These are phyloP conservation scores for Suillus lakei DNA, from an alignment of 768 basidiomycete species.

Conservation along the genomic window DNA sequence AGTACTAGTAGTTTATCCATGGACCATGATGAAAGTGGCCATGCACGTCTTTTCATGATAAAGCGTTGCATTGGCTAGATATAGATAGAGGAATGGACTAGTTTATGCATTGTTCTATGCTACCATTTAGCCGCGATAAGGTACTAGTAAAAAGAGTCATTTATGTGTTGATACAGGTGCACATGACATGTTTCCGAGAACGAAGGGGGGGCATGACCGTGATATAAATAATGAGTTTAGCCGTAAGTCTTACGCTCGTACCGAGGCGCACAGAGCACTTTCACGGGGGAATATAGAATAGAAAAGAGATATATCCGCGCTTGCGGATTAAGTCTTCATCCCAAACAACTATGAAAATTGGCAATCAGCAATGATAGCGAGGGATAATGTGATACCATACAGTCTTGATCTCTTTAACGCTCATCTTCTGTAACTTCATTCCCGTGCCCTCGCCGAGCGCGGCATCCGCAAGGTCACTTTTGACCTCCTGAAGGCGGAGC, in stretches of 20 bases:
- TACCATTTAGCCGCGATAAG: neutral
- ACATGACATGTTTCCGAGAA: neutral
- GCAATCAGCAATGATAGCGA: neutral
- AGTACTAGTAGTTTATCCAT: neutral
- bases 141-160: neutral
- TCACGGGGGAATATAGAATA: neutral
- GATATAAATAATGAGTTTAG: neutral
- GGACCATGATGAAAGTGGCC: neutral
- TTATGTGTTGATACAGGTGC: neutral
- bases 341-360: conserved; percentile 29
- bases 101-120: neutral
- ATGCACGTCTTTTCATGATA: neutral
- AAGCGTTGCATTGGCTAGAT: neutral
- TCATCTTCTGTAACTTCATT: conserved; percentile 63
- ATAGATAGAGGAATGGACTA: neutral
- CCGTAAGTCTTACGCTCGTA: neutral
- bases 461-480: conserved; percentile 67
- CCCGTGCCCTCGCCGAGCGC: conserved; percentile 73
- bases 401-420: conserved; percentile 70
- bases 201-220: neutral
- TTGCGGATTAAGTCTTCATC: conserved; percentile 20
- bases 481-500: conserved; percentile 70
- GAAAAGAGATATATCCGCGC: neutral
- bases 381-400: conserved; percentile 39
- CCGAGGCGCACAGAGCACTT: too few relatives aligned